phyloP scores from a whole-genome alignment of 345 rosid genomes.

The Populus nigra region DNA sequence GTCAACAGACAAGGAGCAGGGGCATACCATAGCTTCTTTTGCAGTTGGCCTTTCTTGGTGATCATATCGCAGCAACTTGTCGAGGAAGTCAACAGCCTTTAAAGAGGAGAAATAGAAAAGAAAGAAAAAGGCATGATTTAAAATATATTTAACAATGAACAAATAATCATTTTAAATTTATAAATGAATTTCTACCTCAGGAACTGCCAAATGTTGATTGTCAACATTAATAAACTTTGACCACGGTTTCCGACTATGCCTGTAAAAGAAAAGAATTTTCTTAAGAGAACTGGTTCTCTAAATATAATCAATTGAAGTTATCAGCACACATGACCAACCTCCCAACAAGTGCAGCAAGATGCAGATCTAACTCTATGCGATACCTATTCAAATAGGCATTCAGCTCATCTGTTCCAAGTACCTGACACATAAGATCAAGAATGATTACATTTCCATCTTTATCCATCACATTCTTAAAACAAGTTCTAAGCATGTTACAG shows the following conservation, averaged over 20 bases:
- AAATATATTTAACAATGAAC: not conserved
- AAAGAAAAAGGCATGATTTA: not conserved
- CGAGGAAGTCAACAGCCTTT: slow-evolving; percentile 94
- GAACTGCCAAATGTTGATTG: slow-evolving; percentile 85
- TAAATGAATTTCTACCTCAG: slow-evolving; percentile 64
- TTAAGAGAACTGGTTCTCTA: not conserved
- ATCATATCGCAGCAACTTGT: slow-evolving; percentile 92
- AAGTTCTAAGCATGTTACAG: not conserved
- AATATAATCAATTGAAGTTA: not conserved
- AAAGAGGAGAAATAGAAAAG: not conserved
- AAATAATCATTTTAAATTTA: not conserved
- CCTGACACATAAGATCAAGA: slow-evolving; percentile 39
- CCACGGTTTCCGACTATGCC: slow-evolving; percentile 97
- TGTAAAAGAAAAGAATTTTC: slow-evolving; percentile 18
- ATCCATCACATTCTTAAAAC: not conserved
- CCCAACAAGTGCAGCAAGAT: slow-evolving; percentile 86
- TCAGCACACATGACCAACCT: slow-evolving; percentile 41
- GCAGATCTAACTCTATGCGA: slow-evolving; percentile 86
- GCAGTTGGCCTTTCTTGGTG: slow-evolving; percentile 98
- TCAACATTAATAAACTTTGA: slow-evolving; percentile 78
- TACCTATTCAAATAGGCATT: slow-evolving; percentile 75
- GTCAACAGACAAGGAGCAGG: not conserved
- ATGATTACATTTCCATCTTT: not conserved
- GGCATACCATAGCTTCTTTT: slow-evolving; percentile 87
- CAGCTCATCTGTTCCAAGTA: slow-evolving; percentile 90